Percentiles rank a stretch among this genome's conserved stretches.
These are phyloP conservation scores for Aspergillus quadrilineatus DNA, from an alignment of 2,329 filamentous ascomycete species.

Conservation along the genomic window DNA sequence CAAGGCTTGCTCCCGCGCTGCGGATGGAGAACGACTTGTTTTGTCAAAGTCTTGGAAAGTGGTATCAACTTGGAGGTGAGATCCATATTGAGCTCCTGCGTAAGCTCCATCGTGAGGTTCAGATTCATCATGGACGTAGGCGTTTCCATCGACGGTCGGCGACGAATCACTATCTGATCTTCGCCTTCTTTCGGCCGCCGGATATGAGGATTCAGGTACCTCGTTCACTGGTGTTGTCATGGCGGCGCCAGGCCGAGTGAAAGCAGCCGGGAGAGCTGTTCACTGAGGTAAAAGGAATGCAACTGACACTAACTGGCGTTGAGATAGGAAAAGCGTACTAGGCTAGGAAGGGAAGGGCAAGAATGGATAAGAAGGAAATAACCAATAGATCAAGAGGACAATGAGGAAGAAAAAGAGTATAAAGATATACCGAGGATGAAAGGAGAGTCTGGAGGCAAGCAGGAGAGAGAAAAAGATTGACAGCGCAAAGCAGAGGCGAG, in stretches of 20 bases:
- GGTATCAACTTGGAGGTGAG: constrained; percentile 31
- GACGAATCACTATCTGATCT: constrained; percentile 25
- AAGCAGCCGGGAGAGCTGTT: neutral
- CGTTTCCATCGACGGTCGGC: constrained; percentile 32
- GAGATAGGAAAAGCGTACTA: neutral
- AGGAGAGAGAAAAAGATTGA: constrained; percentile 5
- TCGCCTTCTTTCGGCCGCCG: constrained; percentile 28
- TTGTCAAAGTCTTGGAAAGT: constrained; percentile 18
- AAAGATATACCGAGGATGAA: neutral
- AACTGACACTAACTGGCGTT: neutral
- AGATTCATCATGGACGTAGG: constrained; percentile 28
- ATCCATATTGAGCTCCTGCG: neutral
- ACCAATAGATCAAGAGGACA: too few relatives aligned
- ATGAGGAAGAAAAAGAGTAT: too few relatives aligned
- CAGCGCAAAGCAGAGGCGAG: constrained; percentile 12
- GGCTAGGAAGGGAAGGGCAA: neutral
- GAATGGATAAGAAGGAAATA: neutral
- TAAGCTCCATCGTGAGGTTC: constrained; percentile 11
- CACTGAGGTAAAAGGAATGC: neutral
- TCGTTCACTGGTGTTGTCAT: constrained; percentile 40
- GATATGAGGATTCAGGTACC: constrained; percentile 24
- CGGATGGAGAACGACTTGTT: constrained; percentile 50
- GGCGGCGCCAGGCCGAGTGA: constrained; percentile 25
- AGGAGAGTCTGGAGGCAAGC: constrained; percentile 4
- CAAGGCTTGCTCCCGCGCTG: constrained; percentile 59